Conservation (phyloP, 2,329 filamentous ascomycete genomes). For the Pseudodiploospora longispora region DNA sequence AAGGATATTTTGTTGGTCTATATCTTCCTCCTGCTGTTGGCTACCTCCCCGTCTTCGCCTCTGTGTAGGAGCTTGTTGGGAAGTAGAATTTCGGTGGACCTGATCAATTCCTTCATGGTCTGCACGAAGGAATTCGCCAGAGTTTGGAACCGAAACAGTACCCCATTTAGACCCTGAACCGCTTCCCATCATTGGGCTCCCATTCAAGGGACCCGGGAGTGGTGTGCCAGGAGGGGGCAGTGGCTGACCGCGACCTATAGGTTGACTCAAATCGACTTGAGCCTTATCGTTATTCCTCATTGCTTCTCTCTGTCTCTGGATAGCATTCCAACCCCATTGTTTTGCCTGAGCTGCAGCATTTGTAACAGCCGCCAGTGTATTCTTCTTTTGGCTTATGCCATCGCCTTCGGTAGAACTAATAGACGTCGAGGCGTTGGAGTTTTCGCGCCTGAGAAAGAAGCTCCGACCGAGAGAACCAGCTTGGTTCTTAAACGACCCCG, state of each 20-base stretch:
- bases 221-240: constrained; percentile 75
- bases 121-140: no score
- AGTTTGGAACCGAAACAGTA: no score
- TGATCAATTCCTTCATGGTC: no score
- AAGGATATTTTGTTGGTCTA: constrained; percentile 44
- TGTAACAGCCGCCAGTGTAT: constrained; percentile 45
- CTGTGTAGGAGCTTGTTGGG: constrained; percentile 21
- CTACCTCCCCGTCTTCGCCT: constrained; percentile 29
- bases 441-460: constrained; percentile 33
- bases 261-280: constrained; percentile 46
- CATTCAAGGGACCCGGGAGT: constrained; percentile 58
- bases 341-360: constrained; percentile 48
- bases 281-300: constrained; percentile 24
- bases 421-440: constrained; percentile 26
- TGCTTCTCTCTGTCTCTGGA: constrained; percentile 41
- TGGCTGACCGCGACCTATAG: constrained; percentile 76
- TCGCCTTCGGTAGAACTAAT: constrained; percentile 28
- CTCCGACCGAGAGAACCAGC: constrained; percentile 29
- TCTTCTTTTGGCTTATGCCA: constrained; percentile 32
- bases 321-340: constrained; percentile 52
- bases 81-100: no score
- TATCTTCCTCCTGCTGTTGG: constrained; percentile 22
- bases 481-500: constrained; percentile 33
- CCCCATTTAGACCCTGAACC: no score
- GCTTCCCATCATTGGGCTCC: constrained; percentile 41